A percentile compares a stretch with the other conserved stretches of the same genome.
Conservation (phyloP, 768 basidiomycete species). For the Boletus sp. region DNA sequence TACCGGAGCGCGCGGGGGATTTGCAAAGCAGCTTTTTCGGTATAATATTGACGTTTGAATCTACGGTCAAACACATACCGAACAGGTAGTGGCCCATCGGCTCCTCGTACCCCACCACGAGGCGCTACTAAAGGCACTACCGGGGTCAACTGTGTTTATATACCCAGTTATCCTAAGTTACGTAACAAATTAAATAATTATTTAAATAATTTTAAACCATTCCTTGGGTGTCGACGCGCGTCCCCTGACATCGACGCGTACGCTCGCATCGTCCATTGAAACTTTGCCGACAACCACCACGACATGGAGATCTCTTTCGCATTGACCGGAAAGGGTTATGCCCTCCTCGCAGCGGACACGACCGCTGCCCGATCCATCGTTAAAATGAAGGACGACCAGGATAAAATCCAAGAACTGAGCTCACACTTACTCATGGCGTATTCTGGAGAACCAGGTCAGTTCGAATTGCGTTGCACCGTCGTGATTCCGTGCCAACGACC, state of each 20-base stretch:
- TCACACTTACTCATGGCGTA: conserved; percentile 93
- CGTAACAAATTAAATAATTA: conserved; percentile 8
- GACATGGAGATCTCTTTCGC: conserved; percentile 91
- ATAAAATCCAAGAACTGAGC: conserved; percentile 91
- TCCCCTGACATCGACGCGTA: conserved; percentile 23
- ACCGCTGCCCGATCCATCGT: conserved; percentile 88
- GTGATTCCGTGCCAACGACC: not conserved
- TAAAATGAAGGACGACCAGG: conserved; percentile 96
- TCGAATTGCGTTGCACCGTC: conserved; percentile 19
- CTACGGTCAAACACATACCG: not conserved
- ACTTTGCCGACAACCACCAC: conserved; percentile 15
- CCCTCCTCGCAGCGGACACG: conserved; percentile 89
- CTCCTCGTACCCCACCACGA: not conserved
- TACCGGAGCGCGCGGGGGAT: not conserved
- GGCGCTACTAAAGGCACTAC: too few relatives aligned
- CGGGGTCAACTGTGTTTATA: not conserved
- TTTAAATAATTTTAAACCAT: conserved; percentile 13
- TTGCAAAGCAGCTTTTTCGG: not conserved
- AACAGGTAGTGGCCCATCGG: not conserved
- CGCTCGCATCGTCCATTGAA: conserved; percentile 1
- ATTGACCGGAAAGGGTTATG: conserved; percentile 88
- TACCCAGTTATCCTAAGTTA: not conserved
- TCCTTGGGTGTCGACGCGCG: conserved; percentile 25
- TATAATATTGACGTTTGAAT: not conserved
- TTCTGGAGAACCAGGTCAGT: conserved; percentile 83